Conservation (phyloP, 768 basidiomycete genomes). For the Xanthoconium purpureum region DNA sequence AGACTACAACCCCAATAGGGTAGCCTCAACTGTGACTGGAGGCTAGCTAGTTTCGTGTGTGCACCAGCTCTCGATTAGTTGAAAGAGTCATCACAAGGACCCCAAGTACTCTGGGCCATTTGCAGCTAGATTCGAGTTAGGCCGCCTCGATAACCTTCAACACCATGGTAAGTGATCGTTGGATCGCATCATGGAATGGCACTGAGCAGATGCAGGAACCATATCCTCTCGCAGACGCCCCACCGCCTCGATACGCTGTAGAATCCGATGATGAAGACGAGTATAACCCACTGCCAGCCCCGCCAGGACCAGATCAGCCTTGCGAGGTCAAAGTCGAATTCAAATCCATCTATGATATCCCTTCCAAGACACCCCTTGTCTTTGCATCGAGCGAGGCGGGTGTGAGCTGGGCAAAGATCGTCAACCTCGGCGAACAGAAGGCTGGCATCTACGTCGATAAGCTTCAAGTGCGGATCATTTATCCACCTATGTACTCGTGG, state of each 20-base stretch:
- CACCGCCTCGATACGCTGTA: conserved; percentile 57
- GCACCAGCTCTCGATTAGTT: too few species aligned
- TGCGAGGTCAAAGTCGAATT: conserved; percentile 36
- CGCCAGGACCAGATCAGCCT: conserved; percentile 8
- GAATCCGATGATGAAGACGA: conserved; percentile 74
- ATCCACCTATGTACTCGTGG: too few species aligned
- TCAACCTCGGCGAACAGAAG: conserved; percentile 48
- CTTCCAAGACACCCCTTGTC: conserved; percentile 35
- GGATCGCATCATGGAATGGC: not conserved
- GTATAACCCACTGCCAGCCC: conserved; percentile 39
- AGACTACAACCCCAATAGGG: too few species aligned
- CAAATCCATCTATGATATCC: conserved; percentile 30
- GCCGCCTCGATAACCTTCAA: too few species aligned
- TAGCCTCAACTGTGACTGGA: too few species aligned
- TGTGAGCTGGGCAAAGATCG: conserved; percentile 49
- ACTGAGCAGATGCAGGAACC: conserved; percentile 38
- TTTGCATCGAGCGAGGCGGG: conserved; percentile 48
- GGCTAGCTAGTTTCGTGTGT: too few species aligned
- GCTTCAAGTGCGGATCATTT: conserved; percentile 39
- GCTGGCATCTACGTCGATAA: conserved; percentile 46
- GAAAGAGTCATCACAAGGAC: too few species aligned
- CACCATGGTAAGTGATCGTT: conserved; percentile 12
- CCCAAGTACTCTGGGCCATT: too few species aligned
- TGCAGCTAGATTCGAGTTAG: too few species aligned
- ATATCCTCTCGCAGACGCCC: conserved; percentile 54